Evolutionary conservation across 139 green algal species (phyloP), one percentile per base, ranked within the genome.

Genomic region (Klebsormidium nitens): DNA sequence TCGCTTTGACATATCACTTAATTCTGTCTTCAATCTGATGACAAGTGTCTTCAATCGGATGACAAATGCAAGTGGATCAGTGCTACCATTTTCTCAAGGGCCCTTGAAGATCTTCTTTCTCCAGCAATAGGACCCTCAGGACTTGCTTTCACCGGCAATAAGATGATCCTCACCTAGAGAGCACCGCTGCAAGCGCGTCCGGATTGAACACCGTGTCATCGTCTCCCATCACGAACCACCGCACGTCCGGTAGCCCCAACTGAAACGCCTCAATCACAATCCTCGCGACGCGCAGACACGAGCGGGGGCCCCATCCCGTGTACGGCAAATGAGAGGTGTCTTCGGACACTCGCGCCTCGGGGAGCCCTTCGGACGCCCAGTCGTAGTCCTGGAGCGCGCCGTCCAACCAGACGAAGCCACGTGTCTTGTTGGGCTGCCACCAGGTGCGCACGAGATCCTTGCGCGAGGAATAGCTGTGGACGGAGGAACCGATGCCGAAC

Each of bases 141-240:
- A n/a, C n/a, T n/a, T n/a, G n/a, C n/a, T n/a, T n/a, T n/a, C n/a
- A n/a, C n/a, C n/a, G n/a, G n/a, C n/a, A n/a, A n/a, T n/a, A n/a
- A n/a, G n/a, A n/a, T n/a, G n/a, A n/a, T n/a, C n/a, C n/a, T n/a
- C n/a, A n/a, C 59, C 74, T 76, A 32, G 66, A 64, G 26, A 76
- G 52, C 19, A 76, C 26, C 19, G 60, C 60, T 17, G 61, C 62
- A 3, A 76, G 28, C 1, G n/a, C 44, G 29, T 67, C n/a, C 1
- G 69, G 60, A 23, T 31, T 64, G 40, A 76, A 76, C 40, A 76
- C 44, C 8, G 69, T 76, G 69, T 76, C 69, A 36, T 76, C 69
- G 14, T 76, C 69, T 26, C 69, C 69, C 29, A 66, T 74, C 69
- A 76, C n/a, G 29, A 52, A 74, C 66, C 66, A 74, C 3, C 29